phyloP scores from a whole-genome alignment of 495 filamentous ascomycete species.

The Trypethelium eluteriae region DNA sequence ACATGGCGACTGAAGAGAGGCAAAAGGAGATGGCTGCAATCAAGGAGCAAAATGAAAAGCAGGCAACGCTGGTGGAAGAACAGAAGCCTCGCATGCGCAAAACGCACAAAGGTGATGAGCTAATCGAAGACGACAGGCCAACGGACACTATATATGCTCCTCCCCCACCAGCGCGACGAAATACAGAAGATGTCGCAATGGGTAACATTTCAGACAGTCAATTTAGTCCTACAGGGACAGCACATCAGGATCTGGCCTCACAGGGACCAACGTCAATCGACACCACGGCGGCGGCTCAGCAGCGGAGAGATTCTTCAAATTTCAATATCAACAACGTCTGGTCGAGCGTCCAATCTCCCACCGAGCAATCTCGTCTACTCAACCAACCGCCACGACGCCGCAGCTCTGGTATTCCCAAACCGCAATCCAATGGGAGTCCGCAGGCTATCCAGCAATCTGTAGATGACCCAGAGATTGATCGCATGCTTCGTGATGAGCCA shows the following conservation, averaged over 20 bases:
- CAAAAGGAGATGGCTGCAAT: slow-evolving; percentile 69
- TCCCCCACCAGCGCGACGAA: slow-evolving; percentile 7
- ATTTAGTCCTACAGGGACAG: not conserved
- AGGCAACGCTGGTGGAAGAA: slow-evolving; percentile 75
- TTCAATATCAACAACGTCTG: slow-evolving; percentile 71
- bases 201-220: not conserved
- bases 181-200: slow-evolving; percentile 10
- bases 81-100: slow-evolving; percentile 69
- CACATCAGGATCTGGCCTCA: not conserved
- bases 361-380: slow-evolving; percentile 28
- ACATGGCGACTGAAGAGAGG: slow-evolving; percentile 85
- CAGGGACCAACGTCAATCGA: slow-evolving; percentile 1
- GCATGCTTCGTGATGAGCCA: slow-evolving; percentile 76
- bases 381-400: slow-evolving; percentile 41
- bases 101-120: slow-evolving; percentile 92
- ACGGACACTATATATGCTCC: not conserved
- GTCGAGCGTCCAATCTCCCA: slow-evolving; percentile 52
- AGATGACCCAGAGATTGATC: slow-evolving; percentile 83
- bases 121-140: slow-evolving; percentile 60
- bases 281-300: not conserved
- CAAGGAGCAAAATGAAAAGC: slow-evolving; percentile 74
- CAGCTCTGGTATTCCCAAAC: slow-evolving; percentile 40
- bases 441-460: slow-evolving; percentile 39
- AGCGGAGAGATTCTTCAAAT: slow-evolving; percentile 26
- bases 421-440: slow-evolving; percentile 31